Percentiles rank a stretch among this genome's conserved stretches.
Conservation (phyloP, 805 yeast species). For the Isabelozyma gotoi region DNA sequence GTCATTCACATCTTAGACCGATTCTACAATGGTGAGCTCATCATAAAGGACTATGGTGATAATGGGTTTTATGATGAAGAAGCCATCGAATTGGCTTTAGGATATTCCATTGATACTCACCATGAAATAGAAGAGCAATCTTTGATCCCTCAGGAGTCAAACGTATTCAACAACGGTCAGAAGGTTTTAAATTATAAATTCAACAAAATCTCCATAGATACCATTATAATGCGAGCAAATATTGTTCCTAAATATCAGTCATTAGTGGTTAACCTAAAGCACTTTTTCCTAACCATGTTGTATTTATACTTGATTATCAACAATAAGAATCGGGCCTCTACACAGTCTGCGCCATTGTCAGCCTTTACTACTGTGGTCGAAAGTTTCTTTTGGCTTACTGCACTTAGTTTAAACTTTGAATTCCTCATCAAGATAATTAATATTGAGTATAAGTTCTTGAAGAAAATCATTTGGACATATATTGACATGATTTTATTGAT, state of each 20-base stretch:
- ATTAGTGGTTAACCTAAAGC: constrained; percentile 35
- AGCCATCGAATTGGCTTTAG: constrained; percentile 2
- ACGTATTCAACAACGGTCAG: constrained; percentile 4
- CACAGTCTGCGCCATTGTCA: background rate
- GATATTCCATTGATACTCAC: constrained; percentile 1
- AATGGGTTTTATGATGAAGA: constrained; percentile 9
- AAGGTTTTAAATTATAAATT: constrained; percentile 30
- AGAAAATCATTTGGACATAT: constrained; percentile 53
- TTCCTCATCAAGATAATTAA: constrained; percentile 41
- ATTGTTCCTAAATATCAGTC: constrained; percentile 43
- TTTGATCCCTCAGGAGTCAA: constrained; percentile 2
- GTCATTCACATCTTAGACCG: constrained; percentile 46
- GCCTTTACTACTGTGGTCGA: constrained; percentile 24
- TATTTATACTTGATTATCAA: constrained; percentile 28
- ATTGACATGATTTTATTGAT: constrained; percentile 44
- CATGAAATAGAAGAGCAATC: constrained; percentile 14
- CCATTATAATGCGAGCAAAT: constrained; percentile 28
- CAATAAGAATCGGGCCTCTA: constrained; percentile 10
- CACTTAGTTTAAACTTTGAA: constrained; percentile 48
- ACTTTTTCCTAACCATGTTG: constrained; percentile 28
- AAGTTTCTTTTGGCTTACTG: constrained; percentile 42
- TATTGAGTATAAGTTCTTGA: constrained; percentile 46
- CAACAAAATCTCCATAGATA: constrained; percentile 29
- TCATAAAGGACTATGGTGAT: constrained; percentile 32
- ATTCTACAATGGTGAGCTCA: constrained; percentile 53